Evolutionary conservation across 2,329 filamentous ascomycete genomes (phyloP).

Genomic region (Acrodontium crateriforme): DNA sequence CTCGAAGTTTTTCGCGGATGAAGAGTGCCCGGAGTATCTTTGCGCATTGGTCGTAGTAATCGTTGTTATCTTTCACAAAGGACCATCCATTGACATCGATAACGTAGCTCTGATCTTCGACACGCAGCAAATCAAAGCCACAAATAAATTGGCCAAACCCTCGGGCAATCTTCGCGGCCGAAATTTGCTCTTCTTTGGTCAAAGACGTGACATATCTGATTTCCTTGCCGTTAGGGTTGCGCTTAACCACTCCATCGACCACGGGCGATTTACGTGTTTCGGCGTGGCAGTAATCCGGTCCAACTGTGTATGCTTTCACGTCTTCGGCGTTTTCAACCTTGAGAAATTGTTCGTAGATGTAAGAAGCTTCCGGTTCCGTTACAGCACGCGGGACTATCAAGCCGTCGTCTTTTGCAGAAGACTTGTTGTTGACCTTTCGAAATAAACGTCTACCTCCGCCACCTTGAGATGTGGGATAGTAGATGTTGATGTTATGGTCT

Average conservation of each 20-base stretch:
- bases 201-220: constrained; percentile 86
- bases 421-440: constrained; percentile 97
- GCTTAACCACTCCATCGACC: constrained; percentile 86
- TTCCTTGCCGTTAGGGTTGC: constrained; percentile 95
- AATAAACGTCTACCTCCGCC: constrained; percentile 87
- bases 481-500: constrained; percentile 97
- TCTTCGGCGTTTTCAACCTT: constrained; percentile 94
- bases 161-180: constrained; percentile 78
- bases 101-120: constrained; percentile 77
- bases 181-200: constrained; percentile 63
- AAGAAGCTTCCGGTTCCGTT: constrained; percentile 67
- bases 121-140: constrained; percentile 84
- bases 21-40: constrained; percentile 81
- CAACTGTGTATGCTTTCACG: constrained; percentile 96
- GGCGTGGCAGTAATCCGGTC: constrained; percentile 82
- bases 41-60: constrained; percentile 89
- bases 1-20: constrained; percentile 57
- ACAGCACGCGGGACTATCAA: constrained; percentile 67
- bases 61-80: constrained; percentile 98
- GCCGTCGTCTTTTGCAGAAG: constrained; percentile 77
- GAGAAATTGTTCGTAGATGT: constrained; percentile 95
- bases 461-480: constrained; percentile 75
- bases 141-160: constrained; percentile 92
- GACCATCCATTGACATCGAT: constrained; percentile 99
- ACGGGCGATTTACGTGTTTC: constrained; percentile 96